Conservation (phyloP, 225 moss, liverwort and hornwort species). For the Ulota crispa region DNA sequence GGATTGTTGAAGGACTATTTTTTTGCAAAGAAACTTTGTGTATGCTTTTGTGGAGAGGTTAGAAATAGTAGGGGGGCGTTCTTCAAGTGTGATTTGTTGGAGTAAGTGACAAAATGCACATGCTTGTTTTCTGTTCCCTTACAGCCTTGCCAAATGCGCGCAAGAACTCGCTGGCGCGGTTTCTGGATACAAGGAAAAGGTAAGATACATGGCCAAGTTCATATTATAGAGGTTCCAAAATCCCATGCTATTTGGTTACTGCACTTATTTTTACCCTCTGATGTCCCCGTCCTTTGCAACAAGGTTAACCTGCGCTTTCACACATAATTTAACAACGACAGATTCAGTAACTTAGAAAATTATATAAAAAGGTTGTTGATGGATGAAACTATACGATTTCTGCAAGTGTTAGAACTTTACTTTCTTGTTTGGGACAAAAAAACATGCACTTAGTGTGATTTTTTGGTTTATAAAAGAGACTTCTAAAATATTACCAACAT, state of each 20-base stretch:
- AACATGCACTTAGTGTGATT: too few species aligned
- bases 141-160: constrained; percentile 53
- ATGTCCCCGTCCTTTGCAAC: too few species aligned
- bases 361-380: too few species aligned
- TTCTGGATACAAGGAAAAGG: constrained; percentile 57
- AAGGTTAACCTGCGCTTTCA: too few species aligned
- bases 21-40: not conserved
- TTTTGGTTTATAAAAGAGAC: too few species aligned
- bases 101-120: not conserved
- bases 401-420: too few species aligned
- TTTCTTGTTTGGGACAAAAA: too few species aligned
- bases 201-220: not conserved
- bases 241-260: not conserved
- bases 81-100: not conserved
- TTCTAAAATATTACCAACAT: too few species aligned
- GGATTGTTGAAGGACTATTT: not conserved
- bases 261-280: too few species aligned
- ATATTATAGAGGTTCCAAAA: not conserved
- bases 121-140: constrained; percentile 1
- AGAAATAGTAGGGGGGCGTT: not conserved
- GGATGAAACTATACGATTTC: too few species aligned
- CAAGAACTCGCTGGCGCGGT: constrained; percentile 53
- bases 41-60: not conserved
- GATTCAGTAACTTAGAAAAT: too few species aligned
- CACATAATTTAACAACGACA: too few species aligned